Percentiles rank a stretch among this genome's conserved stretches.
phyloP scores from a whole-genome alignment of 768 basidiomycete species.

The Amanita rimosa region DNA sequence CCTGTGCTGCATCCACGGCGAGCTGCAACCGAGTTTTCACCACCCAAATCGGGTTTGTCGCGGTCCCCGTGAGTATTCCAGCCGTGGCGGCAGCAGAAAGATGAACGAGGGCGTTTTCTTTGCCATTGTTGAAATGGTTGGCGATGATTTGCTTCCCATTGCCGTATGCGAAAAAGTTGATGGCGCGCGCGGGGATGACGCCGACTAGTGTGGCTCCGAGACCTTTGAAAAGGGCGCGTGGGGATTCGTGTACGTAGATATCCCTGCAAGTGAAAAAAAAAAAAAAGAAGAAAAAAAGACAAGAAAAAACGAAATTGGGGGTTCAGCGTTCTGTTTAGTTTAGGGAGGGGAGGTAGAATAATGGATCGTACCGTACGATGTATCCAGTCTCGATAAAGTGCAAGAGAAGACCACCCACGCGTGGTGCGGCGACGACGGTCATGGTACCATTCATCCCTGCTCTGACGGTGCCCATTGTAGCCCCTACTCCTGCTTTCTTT shows the following conservation, averaged over 20 bases:
- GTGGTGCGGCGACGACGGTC: not conserved
- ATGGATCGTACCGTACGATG: slow-evolving; percentile 46
- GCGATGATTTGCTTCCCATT: slow-evolving; percentile 93
- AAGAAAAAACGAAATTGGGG: too few species aligned
- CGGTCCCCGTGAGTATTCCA: slow-evolving; percentile 78
- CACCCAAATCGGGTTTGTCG: slow-evolving; percentile 98
- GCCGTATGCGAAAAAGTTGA: slow-evolving; percentile 97
- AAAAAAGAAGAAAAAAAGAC: too few species aligned
- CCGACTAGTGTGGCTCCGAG: slow-evolving; percentile 92
- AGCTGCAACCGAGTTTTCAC: slow-evolving; percentile 96
- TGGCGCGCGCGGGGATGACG: slow-evolving; percentile 90
- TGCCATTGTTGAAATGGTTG: slow-evolving; percentile 61
- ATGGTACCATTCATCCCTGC: slow-evolving; percentile 3
- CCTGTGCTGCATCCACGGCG: slow-evolving; percentile 12
- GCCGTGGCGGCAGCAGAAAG: slow-evolving; percentile 78
- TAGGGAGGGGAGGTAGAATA: too few species aligned
- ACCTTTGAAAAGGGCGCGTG: slow-evolving; percentile 86
- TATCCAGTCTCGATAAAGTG: slow-evolving; percentile 8
- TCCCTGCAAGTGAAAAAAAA: too few species aligned
- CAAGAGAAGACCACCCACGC: slow-evolving; percentile 17
- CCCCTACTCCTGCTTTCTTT: slow-evolving; percentile 7
- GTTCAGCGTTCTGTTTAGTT: too few species aligned
- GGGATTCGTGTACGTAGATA: slow-evolving; percentile 83
- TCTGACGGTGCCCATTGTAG: slow-evolving; percentile 9
- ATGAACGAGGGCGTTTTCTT: slow-evolving; percentile 81